Evolutionary conservation across 2,329 filamentous ascomycete species (phyloP), one percentile per base, ranked within the genome.

Genomic region (Xylariaceae sp.): DNA sequence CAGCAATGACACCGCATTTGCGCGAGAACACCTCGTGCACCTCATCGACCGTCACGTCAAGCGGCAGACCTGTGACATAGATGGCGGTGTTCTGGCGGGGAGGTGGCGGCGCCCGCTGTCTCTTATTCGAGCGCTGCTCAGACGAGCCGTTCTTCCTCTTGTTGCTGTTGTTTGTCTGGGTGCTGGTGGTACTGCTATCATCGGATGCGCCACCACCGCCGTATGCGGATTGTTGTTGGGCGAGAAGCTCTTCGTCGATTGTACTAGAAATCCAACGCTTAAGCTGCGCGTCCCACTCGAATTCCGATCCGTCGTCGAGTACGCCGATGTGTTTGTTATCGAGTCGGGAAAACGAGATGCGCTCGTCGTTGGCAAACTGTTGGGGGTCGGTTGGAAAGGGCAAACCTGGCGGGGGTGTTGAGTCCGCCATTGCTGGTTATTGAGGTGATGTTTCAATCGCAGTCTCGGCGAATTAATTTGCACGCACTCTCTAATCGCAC

Each of bases 1-100:
- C 93, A 45, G 94, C 92, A 63, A 99, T 93, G 65, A 98, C 89
- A 58, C 93, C 93, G 69, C 86, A 96, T 73, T 91, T 94, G 61
- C 83, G 79, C 45, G 88, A 91, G 78, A 99, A 99, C 24, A 91
- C 81, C 21, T 92, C 85, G 65, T 89, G 83, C 14, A 99, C 86
- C 76, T 99, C 95, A 26, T 90, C 85, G 37, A 88, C 79, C 0
- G 89, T 91, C 39, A 86, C 89, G 72, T 98, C 91, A 34, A 81
- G 75, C 0, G 95, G 96, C 3, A 99, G 83, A 11, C 90, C 91
- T 4, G 92, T 96, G 44, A 97, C 90, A 77, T 94, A 99, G 63
- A 99, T 85, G 37, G 94, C 94, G 5, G 91, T 96, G 73, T 97
- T 98, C 66, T 93, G 81, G 58, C 79, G 79, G 12, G 82, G 80